Evolutionary conservation across 164 flowering plant species (phyloP), one percentile per base, ranked within the genome.

Genomic region (Echeveria elegans): DNA sequence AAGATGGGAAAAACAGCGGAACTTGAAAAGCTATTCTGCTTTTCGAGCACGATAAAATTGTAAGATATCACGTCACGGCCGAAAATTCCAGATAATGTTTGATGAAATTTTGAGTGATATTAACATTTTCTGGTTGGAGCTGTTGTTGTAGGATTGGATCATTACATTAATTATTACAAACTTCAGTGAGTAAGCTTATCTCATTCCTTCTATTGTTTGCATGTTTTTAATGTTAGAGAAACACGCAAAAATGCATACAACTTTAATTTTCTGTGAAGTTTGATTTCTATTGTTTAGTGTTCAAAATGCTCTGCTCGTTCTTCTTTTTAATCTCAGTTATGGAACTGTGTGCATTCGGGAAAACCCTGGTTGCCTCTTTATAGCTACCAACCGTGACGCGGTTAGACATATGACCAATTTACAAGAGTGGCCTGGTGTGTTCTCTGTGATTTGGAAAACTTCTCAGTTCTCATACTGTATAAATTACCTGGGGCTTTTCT

Each of bases 361-460:
- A 76, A 92, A 90, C 75, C 90, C 92, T 6, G 94, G 96, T 58
- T 90, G 98, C 82, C 83, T 90, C 58, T 90, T 90, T 71, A 81
- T 92, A 70, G 98, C 98, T 30, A 92, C 96, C 34, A 88, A 94
- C 63, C 91, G 91, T 32, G 98, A 94, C 83, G 87, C 98, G 12
- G 80, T 83, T 29, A 97, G 93, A 40, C 82, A 86, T 72, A 78
- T 91, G 83, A 89, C 92, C 62, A 84, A 82, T 74, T 71, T 81
- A 71, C 97, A 94, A 83, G 98, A 94, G 75, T 89, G 95, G 91
- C 98, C 98, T 56, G 98, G 98, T 89, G 31, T 6, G 48, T 43
- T 61, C 52, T 26, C 53, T 19, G 19, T 43, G 31, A 18, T 29
- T 28, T 16, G 5, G 10, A 10, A 9, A 37, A 16, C 26, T 50